Evolutionary conservation across 805 yeast genomes (phyloP).

Genomic region (Priceomyces castillae): DNA sequence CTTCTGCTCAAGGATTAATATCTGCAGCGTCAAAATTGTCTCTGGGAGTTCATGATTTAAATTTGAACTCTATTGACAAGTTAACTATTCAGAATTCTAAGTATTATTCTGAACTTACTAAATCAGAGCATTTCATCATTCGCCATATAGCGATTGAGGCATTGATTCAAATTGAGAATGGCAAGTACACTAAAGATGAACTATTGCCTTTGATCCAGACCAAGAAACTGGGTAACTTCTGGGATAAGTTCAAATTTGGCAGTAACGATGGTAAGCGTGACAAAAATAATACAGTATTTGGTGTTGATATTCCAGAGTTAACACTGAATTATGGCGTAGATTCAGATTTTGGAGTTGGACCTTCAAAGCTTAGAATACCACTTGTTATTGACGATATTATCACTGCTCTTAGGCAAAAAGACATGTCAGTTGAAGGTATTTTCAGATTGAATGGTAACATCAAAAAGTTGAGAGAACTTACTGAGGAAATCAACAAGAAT

Average conservation of each 20-base stretch:
- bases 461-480: constrained; percentile 68
- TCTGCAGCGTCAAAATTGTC: constrained; percentile 2
- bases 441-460: constrained; percentile 96
- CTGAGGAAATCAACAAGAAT: constrained; percentile 67
- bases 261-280: constrained; percentile 22
- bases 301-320: constrained; percentile 67
- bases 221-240: constrained; percentile 44
- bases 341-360: constrained; percentile 81
- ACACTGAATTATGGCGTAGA: constrained; percentile 76
- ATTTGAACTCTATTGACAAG: not conserved
- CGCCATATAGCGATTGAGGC: constrained; percentile 60
- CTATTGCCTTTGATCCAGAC: constrained; percentile 42
- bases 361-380: constrained; percentile 77
- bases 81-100: constrained; percentile 18
- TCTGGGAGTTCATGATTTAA: constrained; percentile 2
- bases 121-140: constrained; percentile 55
- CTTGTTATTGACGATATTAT: constrained; percentile 83
- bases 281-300: constrained; percentile 57
- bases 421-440: constrained; percentile 93
- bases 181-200: constrained; percentile 28
- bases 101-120: constrained; percentile 63
- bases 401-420: constrained; percentile 80
- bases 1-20: constrained; percentile 8
- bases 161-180: constrained; percentile 31
- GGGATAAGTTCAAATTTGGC: constrained; percentile 52